A percentile compares a stretch with the other conserved stretches of the same genome.
These are phyloP conservation scores for Euphorbia schlechtendalii DNA, from an alignment of 441 rosid genomes.

Conservation along the genomic window DNA sequence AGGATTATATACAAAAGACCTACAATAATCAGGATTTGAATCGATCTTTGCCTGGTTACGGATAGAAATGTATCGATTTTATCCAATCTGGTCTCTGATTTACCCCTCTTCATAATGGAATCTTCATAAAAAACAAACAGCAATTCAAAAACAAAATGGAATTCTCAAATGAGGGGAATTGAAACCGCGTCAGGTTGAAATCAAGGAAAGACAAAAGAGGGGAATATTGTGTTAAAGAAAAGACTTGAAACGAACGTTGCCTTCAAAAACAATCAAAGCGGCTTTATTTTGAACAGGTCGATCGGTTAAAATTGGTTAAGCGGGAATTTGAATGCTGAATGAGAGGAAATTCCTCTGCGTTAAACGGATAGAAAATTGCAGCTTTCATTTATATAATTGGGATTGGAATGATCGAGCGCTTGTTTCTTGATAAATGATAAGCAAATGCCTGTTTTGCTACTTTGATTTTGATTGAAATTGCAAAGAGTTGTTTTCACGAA, in stretches of 20 bases:
- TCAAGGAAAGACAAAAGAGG: background rate
- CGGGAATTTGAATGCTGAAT: background rate
- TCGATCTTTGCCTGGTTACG: constrained; percentile 45
- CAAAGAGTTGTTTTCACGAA: too few species aligned
- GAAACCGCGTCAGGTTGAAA: background rate
- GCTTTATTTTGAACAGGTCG: background rate
- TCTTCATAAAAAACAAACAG: background rate
- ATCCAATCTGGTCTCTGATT: constrained; percentile 33
- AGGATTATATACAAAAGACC: constrained; percentile 50
- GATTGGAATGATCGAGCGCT: background rate
- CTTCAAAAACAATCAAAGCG: background rate
- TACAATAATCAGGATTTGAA: constrained; percentile 51
- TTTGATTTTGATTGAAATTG: too few species aligned
- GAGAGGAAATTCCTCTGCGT: too few species aligned
- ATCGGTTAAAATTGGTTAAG: background rate
- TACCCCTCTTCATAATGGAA: constrained; percentile 26
- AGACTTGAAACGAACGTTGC: background rate
- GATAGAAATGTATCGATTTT: constrained; percentile 37
- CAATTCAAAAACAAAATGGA: background rate
- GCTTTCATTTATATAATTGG: background rate
- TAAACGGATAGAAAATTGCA: background rate
- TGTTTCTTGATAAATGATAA: background rate
- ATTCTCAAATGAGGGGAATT: too few species aligned
- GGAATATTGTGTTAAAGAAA: background rate
- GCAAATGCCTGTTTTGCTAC: too few species aligned